Conservation (phyloP, 495 filamentous ascomycete genomes). For the Gamarada debralockiae region DNA sequence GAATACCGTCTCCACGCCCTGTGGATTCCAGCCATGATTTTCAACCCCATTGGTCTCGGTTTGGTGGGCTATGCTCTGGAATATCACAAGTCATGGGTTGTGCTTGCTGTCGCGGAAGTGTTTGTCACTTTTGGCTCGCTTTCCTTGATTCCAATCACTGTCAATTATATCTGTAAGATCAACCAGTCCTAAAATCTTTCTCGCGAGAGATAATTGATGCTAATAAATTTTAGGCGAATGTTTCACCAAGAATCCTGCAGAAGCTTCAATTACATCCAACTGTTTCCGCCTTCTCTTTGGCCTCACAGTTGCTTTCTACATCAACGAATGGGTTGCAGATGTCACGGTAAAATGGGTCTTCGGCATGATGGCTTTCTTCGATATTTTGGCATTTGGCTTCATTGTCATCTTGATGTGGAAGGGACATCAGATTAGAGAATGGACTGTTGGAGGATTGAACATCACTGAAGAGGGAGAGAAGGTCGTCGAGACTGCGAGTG, state of each 20-base stretch:
- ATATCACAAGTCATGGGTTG: constrained; percentile 45
- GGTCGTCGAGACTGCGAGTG: constrained; percentile 11
- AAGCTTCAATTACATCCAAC: constrained; percentile 38
- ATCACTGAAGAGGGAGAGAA: constrained; percentile 25
- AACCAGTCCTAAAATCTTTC: no score
- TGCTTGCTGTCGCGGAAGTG: constrained; percentile 41
- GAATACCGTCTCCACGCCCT: constrained; percentile 49
- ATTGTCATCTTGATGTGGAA: constrained; percentile 28
- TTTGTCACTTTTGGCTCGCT: constrained; percentile 39
- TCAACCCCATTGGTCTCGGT: constrained; percentile 44
- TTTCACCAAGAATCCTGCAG: constrained; percentile 32
- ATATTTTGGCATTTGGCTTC: constrained; percentile 35
- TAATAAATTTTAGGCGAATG: no score
- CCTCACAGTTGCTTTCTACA: constrained; percentile 43
- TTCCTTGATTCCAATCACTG: constrained; percentile 36
- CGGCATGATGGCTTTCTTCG: constrained; percentile 49
- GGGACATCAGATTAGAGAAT: constrained; percentile 25
- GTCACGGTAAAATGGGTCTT: constrained; percentile 48
- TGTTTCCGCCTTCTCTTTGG: constrained; percentile 40
- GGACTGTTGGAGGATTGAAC: constrained; percentile 13
- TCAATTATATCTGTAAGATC: constrained; percentile 47
- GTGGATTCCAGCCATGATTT: constrained; percentile 36
- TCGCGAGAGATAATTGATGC: no score
- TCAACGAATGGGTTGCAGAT: constrained; percentile 39
- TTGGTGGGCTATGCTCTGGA: constrained; percentile 44